phyloP scores from a whole-genome alignment of 495 filamentous ascomycete species.

The Annulohypoxylon bovei region DNA sequence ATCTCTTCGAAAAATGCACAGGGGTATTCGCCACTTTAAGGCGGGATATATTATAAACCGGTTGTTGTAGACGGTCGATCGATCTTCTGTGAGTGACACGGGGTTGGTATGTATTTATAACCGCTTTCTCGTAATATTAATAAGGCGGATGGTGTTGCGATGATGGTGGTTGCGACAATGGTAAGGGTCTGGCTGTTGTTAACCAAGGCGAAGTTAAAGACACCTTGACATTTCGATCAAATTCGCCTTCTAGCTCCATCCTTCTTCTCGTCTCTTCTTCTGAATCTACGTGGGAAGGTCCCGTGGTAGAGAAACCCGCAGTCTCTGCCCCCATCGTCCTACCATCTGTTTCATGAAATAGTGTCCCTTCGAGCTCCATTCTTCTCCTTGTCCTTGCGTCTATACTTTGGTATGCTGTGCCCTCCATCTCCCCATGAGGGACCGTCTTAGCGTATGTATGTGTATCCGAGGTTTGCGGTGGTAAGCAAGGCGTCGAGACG shows the following conservation, averaged over 20 bases:
- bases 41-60: background rate
- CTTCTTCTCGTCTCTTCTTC: constrained; percentile 26
- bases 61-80: background rate
- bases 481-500: constrained; percentile 12
- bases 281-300: background rate
- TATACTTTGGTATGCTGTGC: constrained; percentile 8
- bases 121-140: background rate
- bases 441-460: constrained; percentile 26
- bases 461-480: constrained; percentile 2
- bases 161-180: constrained; percentile 12
- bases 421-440: constrained; percentile 40
- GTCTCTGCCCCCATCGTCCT: constrained; percentile 3
- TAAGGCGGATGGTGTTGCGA: constrained; percentile 29
- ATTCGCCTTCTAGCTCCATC: constrained; percentile 38
- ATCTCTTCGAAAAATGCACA: background rate
- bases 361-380: constrained; percentile 1
- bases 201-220: constrained; percentile 31
- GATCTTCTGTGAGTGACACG: background rate
- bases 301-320: background rate
- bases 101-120: background rate
- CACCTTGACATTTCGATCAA: constrained; percentile 38
- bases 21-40: background rate
- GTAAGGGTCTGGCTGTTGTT: constrained; percentile 18
- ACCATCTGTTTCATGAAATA: constrained; percentile 6
- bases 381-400: constrained; percentile 18